These are phyloP conservation scores for Neofusicoccum cordaticola DNA, from an alignment of 2,329 filamentous ascomycete genomes.

Conservation along the genomic window DNA sequence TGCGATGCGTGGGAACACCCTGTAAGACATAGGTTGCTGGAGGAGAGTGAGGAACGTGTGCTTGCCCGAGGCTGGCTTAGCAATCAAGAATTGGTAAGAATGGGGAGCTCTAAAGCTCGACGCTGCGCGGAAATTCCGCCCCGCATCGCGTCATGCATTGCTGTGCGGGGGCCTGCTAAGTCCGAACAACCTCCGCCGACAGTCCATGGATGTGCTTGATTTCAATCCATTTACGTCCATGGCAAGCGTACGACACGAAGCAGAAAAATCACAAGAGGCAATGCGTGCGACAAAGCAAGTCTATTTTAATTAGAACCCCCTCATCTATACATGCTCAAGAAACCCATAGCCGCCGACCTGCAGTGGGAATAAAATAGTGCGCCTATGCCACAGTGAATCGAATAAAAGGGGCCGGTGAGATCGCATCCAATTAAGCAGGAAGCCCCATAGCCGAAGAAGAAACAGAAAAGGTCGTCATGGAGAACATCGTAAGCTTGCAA, in stretches of 20 bases:
- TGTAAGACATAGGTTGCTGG: not conserved
- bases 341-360: slow-evolving; percentile 2
- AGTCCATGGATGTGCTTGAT: too few relatives aligned
- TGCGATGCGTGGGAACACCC: not conserved
- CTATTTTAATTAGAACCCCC: slow-evolving; percentile 1
- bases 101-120: not conserved
- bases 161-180: not conserved
- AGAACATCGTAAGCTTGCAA: slow-evolving; percentile 10
- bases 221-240: too few relatives aligned
- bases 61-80: not conserved
- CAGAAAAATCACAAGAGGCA: not conserved
- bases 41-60: not conserved
- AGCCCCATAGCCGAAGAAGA: slow-evolving; percentile 3
- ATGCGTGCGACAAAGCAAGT: not conserved
- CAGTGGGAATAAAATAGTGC: not conserved
- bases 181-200: not conserved
- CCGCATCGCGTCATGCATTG: not conserved
- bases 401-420: not conserved
- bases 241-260: not conserved
- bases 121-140: slow-evolving; percentile 12
- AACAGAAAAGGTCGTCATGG: slow-evolving; percentile 5
- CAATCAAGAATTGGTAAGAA: not conserved
- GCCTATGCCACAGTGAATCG: slow-evolving; percentile 2
- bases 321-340: slow-evolving; percentile 9
- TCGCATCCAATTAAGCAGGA: slow-evolving; percentile 5